Percentiles rank a stretch among this genome's conserved stretches.
Evolutionary conservation across 2,329 filamentous ascomycete species (phyloP).

Genomic region (Tolypocladium tropicale): DNA sequence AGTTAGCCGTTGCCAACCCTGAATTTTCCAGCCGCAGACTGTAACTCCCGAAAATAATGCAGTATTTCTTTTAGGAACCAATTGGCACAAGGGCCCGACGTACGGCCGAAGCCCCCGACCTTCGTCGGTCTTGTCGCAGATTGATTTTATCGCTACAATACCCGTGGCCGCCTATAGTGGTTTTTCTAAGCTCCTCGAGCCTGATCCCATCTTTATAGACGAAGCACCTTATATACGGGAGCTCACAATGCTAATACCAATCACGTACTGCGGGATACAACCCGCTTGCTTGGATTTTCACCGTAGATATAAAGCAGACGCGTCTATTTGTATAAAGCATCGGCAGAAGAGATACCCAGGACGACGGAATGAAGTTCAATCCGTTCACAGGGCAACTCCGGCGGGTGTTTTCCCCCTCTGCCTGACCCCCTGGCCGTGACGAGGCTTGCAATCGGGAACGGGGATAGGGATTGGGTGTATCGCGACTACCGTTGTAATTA

Average conservation of each 20-base stretch:
- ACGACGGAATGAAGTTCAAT: conserved; percentile 16
- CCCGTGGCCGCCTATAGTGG: conserved; percentile 29
- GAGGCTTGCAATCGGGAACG: no score
- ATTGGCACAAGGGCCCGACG: no score
- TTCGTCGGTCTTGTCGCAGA: conserved; percentile 23
- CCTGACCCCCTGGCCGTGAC: no score
- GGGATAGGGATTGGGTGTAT: no score
- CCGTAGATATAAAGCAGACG: conserved; percentile 34
- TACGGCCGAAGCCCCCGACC: no score
- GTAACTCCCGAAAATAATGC: no score
- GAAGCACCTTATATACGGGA: conserved; percentile 45
- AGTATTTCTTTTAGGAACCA: no score
- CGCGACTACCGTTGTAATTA: no score
- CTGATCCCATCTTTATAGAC: conserved; percentile 78
- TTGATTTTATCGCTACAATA: conserved; percentile 36
- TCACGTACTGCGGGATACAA: conserved; percentile 32
- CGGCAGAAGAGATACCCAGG: conserved; percentile 5
- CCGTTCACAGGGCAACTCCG: conserved; percentile 20
- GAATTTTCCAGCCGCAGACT: no score
- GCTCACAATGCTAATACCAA: conserved; percentile 31
- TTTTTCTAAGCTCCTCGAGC: conserved; percentile 50
- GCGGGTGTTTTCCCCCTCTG: no score
- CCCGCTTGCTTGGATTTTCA: conserved; percentile 33
- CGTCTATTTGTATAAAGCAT: conserved; percentile 28
- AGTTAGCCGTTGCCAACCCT: no score